Evolutionary conservation across 805 yeast species (phyloP).

Genomic region (Nakazawaea populi): DNA sequence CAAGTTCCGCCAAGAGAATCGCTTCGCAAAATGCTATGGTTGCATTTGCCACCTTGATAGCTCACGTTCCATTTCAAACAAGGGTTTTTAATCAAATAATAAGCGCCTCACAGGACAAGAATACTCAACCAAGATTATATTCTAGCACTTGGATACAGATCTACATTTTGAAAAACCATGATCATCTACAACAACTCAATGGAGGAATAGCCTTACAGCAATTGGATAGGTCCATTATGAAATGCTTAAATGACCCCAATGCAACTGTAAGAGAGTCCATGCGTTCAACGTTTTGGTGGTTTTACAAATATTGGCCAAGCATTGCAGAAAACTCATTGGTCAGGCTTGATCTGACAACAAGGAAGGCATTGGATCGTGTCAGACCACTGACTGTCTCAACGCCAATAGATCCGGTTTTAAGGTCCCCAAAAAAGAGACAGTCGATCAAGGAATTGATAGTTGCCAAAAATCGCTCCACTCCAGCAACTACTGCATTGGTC

Average conservation of each 20-base stretch:
- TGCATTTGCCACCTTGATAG: constrained; percentile 48
- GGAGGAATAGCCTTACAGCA: constrained; percentile 27
- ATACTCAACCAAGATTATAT: constrained; percentile 62
- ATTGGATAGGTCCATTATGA: constrained; percentile 44
- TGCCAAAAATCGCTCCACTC: constrained; percentile 33
- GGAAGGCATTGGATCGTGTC: constrained; percentile 57
- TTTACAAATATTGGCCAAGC: constrained; percentile 46
- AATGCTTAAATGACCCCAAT: constrained; percentile 73
- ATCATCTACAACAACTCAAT: constrained; percentile 24
- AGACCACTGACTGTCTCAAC: constrained; percentile 34
- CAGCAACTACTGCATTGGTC: constrained; percentile 25
- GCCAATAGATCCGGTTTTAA: constrained; percentile 11
- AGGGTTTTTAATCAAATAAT: constrained; percentile 46
- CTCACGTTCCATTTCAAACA: constrained; percentile 46
- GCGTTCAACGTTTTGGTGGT: constrained; percentile 71
- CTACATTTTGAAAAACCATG: constrained; percentile 44
- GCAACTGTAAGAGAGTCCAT: constrained; percentile 73
- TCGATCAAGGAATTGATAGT: constrained; percentile 44
- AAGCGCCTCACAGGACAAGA: constrained; percentile 59
- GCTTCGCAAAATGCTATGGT: constrained; percentile 54
- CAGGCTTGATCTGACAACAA: constrained; percentile 37
- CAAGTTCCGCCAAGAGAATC: constrained; percentile 58
- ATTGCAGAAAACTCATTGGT: constrained; percentile 34
- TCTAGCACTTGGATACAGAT: constrained; percentile 69
- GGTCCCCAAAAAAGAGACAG: constrained; percentile 24